phyloP scores from a whole-genome alignment of 2,329 filamentous ascomycete genomes.

The Penicillium sp. region DNA sequence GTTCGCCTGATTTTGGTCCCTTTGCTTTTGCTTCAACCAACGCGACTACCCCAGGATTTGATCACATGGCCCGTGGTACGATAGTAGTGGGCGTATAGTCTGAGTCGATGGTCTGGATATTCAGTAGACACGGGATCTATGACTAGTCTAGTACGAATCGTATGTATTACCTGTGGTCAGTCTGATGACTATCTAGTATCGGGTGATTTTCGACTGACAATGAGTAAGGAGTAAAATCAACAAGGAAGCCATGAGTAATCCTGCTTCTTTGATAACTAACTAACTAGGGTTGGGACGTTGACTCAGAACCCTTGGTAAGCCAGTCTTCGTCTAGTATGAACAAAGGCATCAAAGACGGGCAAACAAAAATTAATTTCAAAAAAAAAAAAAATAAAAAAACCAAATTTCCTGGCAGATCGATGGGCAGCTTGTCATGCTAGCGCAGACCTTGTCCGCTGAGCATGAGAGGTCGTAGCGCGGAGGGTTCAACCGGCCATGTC shows the following conservation, averaged over 20 bases:
- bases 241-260: not conserved
- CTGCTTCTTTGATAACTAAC: not conserved
- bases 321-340: not conserved
- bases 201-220: not conserved
- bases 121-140: not conserved
- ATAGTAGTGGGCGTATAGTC: not conserved
- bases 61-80: not conserved
- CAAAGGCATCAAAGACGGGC: not conserved
- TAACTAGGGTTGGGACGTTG: not conserved
- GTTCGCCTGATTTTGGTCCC: not conserved
- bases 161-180: not conserved
- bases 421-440: not conserved
- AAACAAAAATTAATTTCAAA: not conserved
- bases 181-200: not conserved
- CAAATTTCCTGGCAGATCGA: not conserved
- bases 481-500: not conserved
- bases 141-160: not conserved
- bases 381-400: not conserved
- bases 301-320: not conserved
- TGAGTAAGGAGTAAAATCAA: not conserved
- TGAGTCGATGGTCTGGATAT: not conserved
- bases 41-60: not conserved
- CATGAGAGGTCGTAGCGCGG: not conserved
- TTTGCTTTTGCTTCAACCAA: not conserved
- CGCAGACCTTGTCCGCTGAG: slow-evolving; percentile 1